Evolutionary conservation across 163 green algal genomes (phyloP).

Genomic region (Chlamydomonas reinhardtii): DNA sequence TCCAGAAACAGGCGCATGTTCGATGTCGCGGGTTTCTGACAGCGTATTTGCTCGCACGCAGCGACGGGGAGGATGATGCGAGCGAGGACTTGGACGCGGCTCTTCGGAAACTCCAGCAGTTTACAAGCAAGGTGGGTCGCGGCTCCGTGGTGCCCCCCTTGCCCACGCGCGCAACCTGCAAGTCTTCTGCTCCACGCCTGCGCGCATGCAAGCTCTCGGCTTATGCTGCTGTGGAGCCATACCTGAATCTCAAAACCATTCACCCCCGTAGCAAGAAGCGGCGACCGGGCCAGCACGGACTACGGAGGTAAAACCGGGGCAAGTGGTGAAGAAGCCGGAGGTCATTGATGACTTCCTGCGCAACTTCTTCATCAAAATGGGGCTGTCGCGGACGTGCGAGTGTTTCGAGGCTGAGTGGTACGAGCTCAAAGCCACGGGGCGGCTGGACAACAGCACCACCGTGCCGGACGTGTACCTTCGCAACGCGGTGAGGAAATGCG

Average conservation of each 20-base stretch:
- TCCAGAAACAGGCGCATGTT: background rate
- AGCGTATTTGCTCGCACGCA: conserved; percentile 30
- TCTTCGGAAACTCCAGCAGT: conserved; percentile 73
- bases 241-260: too few relatives aligned
- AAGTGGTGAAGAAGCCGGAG: conserved; percentile 77
- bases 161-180: too few relatives aligned
- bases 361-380: conserved; percentile 89
- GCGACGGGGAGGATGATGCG: conserved; percentile 78
- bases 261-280: conserved; percentile 17
- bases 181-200: too few relatives aligned
- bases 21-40: background rate
- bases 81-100: conserved; percentile 85
- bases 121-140: conserved; percentile 63
- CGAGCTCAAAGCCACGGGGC: conserved; percentile 78
- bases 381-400: conserved; percentile 78
- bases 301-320: conserved; percentile 48
- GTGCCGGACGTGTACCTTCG: conserved; percentile 84
- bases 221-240: too few relatives aligned
- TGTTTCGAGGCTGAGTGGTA: conserved; percentile 91
- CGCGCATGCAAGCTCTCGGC: too few relatives aligned
- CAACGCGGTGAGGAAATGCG: conserved; percentile 66
- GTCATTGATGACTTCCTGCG: conserved; percentile 92
- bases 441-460: conserved; percentile 57
- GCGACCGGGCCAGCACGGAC: background rate
- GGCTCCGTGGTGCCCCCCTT: too few relatives aligned